These are phyloP conservation scores for Fusarium duplospermum DNA, from an alignment of 2,329 filamentous ascomycete genomes.

Conservation along the genomic window DNA sequence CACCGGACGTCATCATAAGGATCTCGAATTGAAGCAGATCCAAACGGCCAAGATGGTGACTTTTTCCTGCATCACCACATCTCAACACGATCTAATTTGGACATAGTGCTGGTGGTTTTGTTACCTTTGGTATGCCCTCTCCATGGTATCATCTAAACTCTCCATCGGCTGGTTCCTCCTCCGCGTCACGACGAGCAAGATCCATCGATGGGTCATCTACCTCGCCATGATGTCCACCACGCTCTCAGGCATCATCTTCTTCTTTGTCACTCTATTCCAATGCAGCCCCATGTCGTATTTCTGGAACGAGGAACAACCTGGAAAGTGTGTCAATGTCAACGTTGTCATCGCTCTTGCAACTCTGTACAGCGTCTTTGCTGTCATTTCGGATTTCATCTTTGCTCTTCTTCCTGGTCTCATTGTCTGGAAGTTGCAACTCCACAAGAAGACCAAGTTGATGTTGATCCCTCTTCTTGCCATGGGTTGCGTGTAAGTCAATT, in stretches of 20 bases:
- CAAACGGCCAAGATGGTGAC: constrained; percentile 48
- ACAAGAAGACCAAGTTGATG: constrained; percentile 58
- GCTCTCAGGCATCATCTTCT: constrained; percentile 46
- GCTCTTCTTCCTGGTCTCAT: constrained; percentile 63
- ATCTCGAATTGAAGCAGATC: constrained; percentile 41
- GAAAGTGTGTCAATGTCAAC: constrained; percentile 46
- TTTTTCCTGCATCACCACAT: not conserved
- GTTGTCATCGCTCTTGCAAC: constrained; percentile 61
- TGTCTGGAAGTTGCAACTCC: constrained; percentile 64
- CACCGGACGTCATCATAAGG: constrained; percentile 49
- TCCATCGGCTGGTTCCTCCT: constrained; percentile 52
- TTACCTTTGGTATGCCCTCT: constrained; percentile 43
- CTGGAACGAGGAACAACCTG: constrained; percentile 41
- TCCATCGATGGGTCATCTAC: constrained; percentile 43
- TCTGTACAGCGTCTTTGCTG: constrained; percentile 59
- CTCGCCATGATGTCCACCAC: constrained; percentile 43
- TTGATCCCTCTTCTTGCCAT: constrained; percentile 64
- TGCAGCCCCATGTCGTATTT: constrained; percentile 45
- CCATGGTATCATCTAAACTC: constrained; percentile 47
- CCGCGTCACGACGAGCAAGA: constrained; percentile 42
- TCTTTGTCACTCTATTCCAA: constrained; percentile 48
- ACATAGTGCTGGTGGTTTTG: constrained; percentile 45
- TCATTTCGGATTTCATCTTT: constrained; percentile 59
- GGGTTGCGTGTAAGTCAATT: constrained; percentile 59
- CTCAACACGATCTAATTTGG: not conserved